These are phyloP conservation scores for Spathaspora gorwiae DNA, from an alignment of 805 yeast species.

Conservation along the genomic window DNA sequence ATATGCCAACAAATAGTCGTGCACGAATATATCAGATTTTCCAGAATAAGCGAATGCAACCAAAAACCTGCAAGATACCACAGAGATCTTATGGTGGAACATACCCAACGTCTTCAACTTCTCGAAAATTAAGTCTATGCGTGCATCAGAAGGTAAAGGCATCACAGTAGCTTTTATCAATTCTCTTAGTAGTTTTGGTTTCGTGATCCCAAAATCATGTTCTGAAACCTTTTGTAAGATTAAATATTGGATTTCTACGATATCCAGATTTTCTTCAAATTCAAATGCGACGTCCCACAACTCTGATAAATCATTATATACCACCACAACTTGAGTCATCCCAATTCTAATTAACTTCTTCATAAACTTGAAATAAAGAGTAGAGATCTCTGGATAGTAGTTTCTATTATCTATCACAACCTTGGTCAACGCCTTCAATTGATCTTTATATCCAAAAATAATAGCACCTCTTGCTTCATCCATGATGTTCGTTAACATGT, in stretches of 20 bases:
- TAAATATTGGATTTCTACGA: constrained; percentile 18
- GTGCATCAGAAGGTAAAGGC: not conserved
- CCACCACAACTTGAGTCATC: constrained; percentile 5
- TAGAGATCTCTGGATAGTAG: constrained; percentile 31
- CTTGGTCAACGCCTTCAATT: constrained; percentile 18
- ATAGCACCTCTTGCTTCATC: constrained; percentile 9
- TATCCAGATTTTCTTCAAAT: constrained; percentile 8
- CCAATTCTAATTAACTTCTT: constrained; percentile 18
- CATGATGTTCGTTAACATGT: constrained; percentile 29
- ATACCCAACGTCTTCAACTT: constrained; percentile 19
- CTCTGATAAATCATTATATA: not conserved
- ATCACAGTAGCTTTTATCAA: not conserved
- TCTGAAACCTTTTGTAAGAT: constrained; percentile 15
- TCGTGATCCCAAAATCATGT: not conserved
- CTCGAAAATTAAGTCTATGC: constrained; percentile 2
- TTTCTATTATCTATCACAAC: constrained; percentile 28
- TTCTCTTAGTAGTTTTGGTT: not conserved
- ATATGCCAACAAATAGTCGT: not conserved
- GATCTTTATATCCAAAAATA: constrained; percentile 6
- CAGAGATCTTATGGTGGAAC: constrained; percentile 11
- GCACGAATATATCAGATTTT: not conserved
- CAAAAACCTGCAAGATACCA: not conserved
- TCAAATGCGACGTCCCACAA: constrained; percentile 6
- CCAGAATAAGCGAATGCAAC: not conserved
- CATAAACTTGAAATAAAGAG: constrained; percentile 24